These are phyloP conservation scores for Skeletonema marinoi DNA, from an alignment of 108 stramenopile genomes.

Conservation along the genomic window DNA sequence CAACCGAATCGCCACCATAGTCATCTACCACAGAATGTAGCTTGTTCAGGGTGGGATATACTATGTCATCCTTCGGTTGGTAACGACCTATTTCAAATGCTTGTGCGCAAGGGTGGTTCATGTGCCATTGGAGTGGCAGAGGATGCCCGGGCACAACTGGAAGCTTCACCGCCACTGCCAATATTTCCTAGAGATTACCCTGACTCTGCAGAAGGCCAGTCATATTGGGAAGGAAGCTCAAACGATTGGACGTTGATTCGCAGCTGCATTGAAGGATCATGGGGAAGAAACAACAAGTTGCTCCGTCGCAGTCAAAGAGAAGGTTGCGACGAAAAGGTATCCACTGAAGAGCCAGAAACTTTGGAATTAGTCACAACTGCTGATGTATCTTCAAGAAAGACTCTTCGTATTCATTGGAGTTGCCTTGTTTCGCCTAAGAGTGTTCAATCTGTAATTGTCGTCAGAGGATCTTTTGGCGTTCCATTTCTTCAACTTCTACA, in stretches of 20 bases:
- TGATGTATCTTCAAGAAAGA: slow-evolving; percentile 7
- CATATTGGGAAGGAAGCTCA: slow-evolving; percentile 58
- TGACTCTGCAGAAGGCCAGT: slow-evolving; percentile 54
- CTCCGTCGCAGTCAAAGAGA: slow-evolving; percentile 11
- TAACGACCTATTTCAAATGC: slow-evolving; percentile 48
- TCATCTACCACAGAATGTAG: slow-evolving; percentile 53
- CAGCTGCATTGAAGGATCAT: slow-evolving; percentile 44
- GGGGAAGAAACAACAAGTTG: slow-evolving; percentile 36
- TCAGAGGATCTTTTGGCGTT: slow-evolving; percentile 71
- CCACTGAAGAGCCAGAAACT: background rate
- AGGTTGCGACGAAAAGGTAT: background rate
- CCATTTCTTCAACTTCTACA: slow-evolving; percentile 63
- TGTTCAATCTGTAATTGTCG: slow-evolving; percentile 44
- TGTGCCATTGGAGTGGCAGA: slow-evolving; percentile 79
- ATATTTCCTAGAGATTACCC: slow-evolving; percentile 82
- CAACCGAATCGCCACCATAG: slow-evolving; percentile 28
- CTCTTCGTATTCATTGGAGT: slow-evolving; percentile 30
- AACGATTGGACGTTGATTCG: slow-evolving; percentile 49
- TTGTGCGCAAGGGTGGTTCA: slow-evolving; percentile 51
- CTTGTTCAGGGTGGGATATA: slow-evolving; percentile 71
- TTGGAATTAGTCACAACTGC: background rate
- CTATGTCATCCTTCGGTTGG: slow-evolving; percentile 52
- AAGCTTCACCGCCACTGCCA: slow-evolving; percentile 72
- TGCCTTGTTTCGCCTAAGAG: slow-evolving; percentile 16
- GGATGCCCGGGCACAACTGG: slow-evolving; percentile 58